Conservation (phyloP, 495 filamentous ascomycete genomes). For the Aspergillus ellipticus region DNA sequence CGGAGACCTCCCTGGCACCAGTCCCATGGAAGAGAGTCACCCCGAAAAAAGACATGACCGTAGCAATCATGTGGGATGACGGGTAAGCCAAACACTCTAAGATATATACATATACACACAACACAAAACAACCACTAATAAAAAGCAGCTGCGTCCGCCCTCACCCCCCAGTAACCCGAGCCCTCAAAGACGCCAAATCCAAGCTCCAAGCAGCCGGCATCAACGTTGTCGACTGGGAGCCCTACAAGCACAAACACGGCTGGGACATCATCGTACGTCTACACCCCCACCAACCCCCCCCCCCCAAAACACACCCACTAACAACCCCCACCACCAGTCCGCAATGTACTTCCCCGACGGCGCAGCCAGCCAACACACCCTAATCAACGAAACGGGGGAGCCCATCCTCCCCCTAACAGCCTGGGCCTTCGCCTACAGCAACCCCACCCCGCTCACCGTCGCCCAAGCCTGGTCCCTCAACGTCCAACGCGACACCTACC, state of each 20-base stretch:
- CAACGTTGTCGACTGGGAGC: constrained; percentile 62
- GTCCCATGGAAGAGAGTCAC: constrained; percentile 53
- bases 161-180: constrained; percentile 65
- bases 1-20: constrained; percentile 55
- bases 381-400: constrained; percentile 49
- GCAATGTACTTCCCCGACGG: constrained; percentile 56
- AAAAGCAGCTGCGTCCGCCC: constrained; percentile 39
- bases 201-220: constrained; percentile 50
- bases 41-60: constrained; percentile 48
- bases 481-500: constrained; percentile 53
- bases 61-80: constrained; percentile 70
- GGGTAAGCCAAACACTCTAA: constrained; percentile 26
- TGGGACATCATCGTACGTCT: constrained; percentile 54
- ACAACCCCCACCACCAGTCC: constrained; percentile 22
- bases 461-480: constrained; percentile 44
- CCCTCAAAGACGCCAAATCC: constrained; percentile 52
- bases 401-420: constrained; percentile 53
- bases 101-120: neutral
- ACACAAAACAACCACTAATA: neutral
- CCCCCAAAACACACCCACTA: neutral
- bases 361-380: constrained; percentile 39
- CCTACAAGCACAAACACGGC: constrained; percentile 57
- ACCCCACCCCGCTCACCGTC: constrained; percentile 35
- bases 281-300: neutral
- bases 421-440: constrained; percentile 55